phyloP scores from a whole-genome alignment of 2,329 filamentous ascomycete genomes.

The Parastagonospora nodorum region DNA sequence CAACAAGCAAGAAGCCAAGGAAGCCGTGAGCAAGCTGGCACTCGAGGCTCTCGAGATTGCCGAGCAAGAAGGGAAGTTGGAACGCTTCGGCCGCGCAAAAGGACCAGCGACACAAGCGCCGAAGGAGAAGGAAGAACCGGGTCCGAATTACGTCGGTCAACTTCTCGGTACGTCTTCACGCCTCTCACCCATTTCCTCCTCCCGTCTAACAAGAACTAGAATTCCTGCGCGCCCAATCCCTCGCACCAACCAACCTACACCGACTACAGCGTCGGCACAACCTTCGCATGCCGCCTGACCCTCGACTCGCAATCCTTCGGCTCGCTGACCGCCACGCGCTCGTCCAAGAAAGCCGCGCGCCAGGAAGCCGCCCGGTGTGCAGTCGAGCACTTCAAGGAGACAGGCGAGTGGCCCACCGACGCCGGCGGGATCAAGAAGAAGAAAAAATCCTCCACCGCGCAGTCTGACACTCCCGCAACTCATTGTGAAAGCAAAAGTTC shows the following conservation, averaged over 20 bases:
- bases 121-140: constrained; percentile 8
- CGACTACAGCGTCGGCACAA: constrained; percentile 40
- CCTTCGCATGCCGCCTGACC: constrained; percentile 32
- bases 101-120: background rate
- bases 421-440: constrained; percentile 41
- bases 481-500: too few relatives aligned
- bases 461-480: background rate
- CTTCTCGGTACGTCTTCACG: constrained; percentile 42
- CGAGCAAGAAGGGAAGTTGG: constrained; percentile 25
- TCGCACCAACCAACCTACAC: constrained; percentile 43
- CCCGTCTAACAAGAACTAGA: constrained; percentile 13
- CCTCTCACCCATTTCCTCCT: background rate
- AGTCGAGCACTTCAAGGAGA: constrained; percentile 47
- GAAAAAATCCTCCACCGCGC: too few relatives aligned
- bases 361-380: constrained; percentile 49
- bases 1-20: constrained; percentile 52
- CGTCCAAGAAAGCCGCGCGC: constrained; percentile 50
- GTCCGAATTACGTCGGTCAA: constrained; percentile 43
- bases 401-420: constrained; percentile 37
- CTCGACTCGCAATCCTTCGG: constrained; percentile 38
- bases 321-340: constrained; percentile 35
- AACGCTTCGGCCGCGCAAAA: background rate
- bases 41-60: constrained; percentile 31
- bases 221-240: constrained; percentile 32
- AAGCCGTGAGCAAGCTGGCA: constrained; percentile 44